Evolutionary conservation across 2,329 filamentous ascomycete species (phyloP), one percentile per base, ranked within the genome.

Genomic region (Grosmannia clavigera): DNA sequence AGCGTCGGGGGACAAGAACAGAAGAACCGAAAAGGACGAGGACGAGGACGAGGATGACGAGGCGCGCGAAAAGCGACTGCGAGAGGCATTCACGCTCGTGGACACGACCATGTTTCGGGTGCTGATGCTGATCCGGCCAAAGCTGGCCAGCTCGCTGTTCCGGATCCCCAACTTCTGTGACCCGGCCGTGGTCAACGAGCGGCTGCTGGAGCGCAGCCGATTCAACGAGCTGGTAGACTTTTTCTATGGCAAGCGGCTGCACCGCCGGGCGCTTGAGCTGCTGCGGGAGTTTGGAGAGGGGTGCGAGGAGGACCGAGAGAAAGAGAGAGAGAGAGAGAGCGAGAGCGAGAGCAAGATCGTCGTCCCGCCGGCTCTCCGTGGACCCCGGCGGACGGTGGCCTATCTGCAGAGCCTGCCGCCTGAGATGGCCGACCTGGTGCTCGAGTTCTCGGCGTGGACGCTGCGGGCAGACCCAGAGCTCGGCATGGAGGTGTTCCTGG

Each of bases 151-250:
- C 2, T 90, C 92, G 0, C 80, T 99, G 0, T 97, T 99, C 75
- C 90, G 94, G 29, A 90, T 97, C 58, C 87, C 92, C 69, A 99
- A 99, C 71, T 97, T 96, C 70, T 97, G 94, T 71, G 92, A 99
- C 67, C 92, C 94, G 0, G 87, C 90, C 35, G 94, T 97, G 3
- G 92, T 99, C 27, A 94, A 96, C 69, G 89, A 96, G 71, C 91
- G 91, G 67, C 77, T 99, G 5, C 84, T 96, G 62, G 90, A 96
- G 70, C 90, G 86, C 50, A 88, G 88, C 61, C 84, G 92, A 38
- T 96, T 95, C 72, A 92, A 87, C 58, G 92, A 97, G 73, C 77
- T 99, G 1, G 91, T 99, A n/a, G 92, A 97, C 71, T 99, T 99
- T 70, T 85, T 97, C 66, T 90, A 95, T 67, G 94, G 94, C 64